Conservation (phyloP, 2,329 filamentous ascomycete species). For the Fusarium siculi region DNA sequence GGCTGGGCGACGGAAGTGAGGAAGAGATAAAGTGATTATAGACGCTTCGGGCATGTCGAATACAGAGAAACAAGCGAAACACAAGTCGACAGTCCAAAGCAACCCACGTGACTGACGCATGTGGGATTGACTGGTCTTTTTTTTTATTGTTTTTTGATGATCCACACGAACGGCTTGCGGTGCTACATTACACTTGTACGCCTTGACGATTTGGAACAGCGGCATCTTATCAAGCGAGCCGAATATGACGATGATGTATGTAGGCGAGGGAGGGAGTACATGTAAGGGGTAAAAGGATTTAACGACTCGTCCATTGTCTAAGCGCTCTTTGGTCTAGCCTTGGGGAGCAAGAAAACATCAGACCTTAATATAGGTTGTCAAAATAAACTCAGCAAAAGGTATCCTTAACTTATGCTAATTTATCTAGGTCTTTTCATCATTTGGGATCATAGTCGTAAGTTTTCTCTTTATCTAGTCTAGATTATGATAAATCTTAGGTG, state of each 20-base stretch:
- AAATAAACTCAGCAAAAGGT: not conserved
- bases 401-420: not conserved
- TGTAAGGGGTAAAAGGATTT: constrained; percentile 17
- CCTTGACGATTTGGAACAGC: constrained; percentile 21
- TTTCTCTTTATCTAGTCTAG: not conserved
- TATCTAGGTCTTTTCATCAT: too few relatives aligned
- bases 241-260: constrained; percentile 3
- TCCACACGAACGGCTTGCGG: constrained; percentile 4
- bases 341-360: not conserved
- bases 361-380: not conserved
- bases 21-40: constrained; percentile 67
- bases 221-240: constrained; percentile 17
- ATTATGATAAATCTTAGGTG: not conserved
- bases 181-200: constrained; percentile 18
- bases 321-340: constrained; percentile 7
- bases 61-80: constrained; percentile 37
- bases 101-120: constrained; percentile 12
- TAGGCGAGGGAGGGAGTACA: not conserved
- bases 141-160: constrained; percentile 18
- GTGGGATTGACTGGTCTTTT: constrained; percentile 21
- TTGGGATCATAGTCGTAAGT: too few relatives aligned
- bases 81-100: constrained; percentile 27
- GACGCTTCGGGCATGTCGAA: constrained; percentile 33
- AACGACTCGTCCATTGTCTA: constrained; percentile 3
- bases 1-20: constrained; percentile 93